Evolutionary conservation across 2,329 filamentous ascomycete species (phyloP).

Genomic region (Venturia aucupariae): DNA sequence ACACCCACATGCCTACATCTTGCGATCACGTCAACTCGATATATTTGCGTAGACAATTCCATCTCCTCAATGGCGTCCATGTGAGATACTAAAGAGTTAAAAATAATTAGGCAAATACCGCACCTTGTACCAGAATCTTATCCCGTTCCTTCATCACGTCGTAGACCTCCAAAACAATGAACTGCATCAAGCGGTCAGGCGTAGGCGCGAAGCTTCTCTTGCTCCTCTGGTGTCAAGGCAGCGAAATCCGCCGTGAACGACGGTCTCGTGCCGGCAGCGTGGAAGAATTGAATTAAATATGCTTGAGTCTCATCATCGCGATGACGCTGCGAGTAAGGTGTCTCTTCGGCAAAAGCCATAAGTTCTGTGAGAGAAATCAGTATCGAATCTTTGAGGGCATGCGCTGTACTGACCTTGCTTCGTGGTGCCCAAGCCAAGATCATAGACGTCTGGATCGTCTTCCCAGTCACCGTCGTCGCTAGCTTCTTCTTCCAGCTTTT

Average conservation of each 20-base stretch:
- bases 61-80: neutral
- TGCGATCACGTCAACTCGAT: neutral
- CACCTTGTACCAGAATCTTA: neutral
- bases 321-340: constrained; percentile 46
- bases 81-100: neutral
- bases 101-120: neutral
- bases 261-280: constrained; percentile 41
- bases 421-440: constrained; percentile 52
- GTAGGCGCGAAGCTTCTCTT: constrained; percentile 37
- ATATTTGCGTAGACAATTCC: neutral
- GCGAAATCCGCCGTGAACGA: constrained; percentile 48
- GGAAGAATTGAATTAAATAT: constrained; percentile 77
- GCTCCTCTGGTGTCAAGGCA: constrained; percentile 45
- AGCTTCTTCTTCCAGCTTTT: constrained; percentile 51
- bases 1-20: neutral
- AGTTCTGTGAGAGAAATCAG: constrained; percentile 50
- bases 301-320: constrained; percentile 85
- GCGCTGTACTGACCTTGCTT: constrained; percentile 27
- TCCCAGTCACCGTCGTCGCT: constrained; percentile 61
- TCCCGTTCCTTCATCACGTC: neutral
- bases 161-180: neutral
- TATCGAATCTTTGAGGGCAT: neutral
- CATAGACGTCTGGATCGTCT: constrained; percentile 66
- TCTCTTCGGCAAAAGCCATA: constrained; percentile 61
- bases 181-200: neutral